Base-by-base conservation (phyloP, 106 monocot species). In the Narthecium ossifragum region DNA sequence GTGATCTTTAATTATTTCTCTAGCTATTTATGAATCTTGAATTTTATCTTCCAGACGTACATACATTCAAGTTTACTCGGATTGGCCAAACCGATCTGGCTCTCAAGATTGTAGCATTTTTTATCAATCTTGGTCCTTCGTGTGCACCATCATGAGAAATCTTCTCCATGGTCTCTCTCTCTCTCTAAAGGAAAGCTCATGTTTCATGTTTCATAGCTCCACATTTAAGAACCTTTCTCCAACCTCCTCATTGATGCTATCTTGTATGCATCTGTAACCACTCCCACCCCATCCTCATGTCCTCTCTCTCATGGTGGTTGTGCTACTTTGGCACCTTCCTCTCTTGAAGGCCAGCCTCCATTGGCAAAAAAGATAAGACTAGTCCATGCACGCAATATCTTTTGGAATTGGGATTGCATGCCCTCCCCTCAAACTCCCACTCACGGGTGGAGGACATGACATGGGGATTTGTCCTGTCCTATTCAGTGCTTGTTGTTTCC, bases 221-320 rank as follows among this genome's bases (percentile, higher is more conserved):
- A 22, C 49, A 49, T 25, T 24, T 8, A 49, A 49, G 23, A 49
- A 1, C 23, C 18, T 24, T 22, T 49, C 49, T 22, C 5, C 20
- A 1, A 5, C 21, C 21, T 4, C 49, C 36, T 57, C 57, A 57
- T 57, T 57, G 34, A 57, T 57, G 57, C 22, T 37, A 34, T 20
- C 13, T 57, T 57, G 57, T 57, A 20, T 14, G 8, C 57, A 34
- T 57, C 22, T 24, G 10, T 15, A 57, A 36, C 57, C 57, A 34
- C 60, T 22, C 26, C 29, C 60, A 6, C 23, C 49, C 49, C 21
- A 1, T 49, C 49, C 49, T 23, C 43, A 43, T 18, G 17, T 22
- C 20, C 27, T 45, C 43, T 45, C 60, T 41, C 29, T 60, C 60
- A 29, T 15, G 17, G 23, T 45, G 40, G 43, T 60, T 41, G 43